Base-by-base conservation (phyloP, 2,329 filamentous ascomycete species). In the Paracoccidioides lutzii region DNA sequence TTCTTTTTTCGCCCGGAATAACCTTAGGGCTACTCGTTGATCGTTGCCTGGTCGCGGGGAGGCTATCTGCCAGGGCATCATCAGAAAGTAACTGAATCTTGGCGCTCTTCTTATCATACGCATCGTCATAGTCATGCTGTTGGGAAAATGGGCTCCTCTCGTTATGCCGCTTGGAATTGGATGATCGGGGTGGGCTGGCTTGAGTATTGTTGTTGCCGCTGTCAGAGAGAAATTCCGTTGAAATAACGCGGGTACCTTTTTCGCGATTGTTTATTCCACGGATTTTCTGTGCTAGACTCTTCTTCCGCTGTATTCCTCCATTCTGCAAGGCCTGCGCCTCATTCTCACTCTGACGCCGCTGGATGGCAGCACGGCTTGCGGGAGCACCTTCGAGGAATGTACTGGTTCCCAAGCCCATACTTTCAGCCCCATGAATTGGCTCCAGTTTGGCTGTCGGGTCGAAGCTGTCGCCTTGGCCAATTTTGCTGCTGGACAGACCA, bases 341-440 rank as follows among this genome's bases (percentile, higher is more conserved):
- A 48, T 85, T 80, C 59, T 87, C 89, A 37, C 80, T 85, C 64
- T 91, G 81, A 52, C 82, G 82, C 58, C 85, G 83, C 67, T 88
- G 81, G 54, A 95, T 88, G 15, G 86, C 88, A 6, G 83, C 81
- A 63, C 83, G 83, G 33, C 90, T 87, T 33, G 90, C 93, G 12
- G 93, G 91, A 1, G 93, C 87, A 40, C 93, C 93, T 65, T 98
- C 93, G 28, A 98, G 74, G 76, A 97, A 97, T 2, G 93, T 98
- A 38, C 90, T 95, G 1, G 90, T 95, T 54, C 93, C 93, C 6
- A 98, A 75, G 8, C 93, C 93, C 59, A 88, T 75, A 3, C 82
- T 85, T 71, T 94, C 84, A 55, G 90, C 83, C 15, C 91, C 91
- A 63, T 97, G 89, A 12, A 97, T 79, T 49, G 85, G 80, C 56